Conservation (phyloP, 306 rosid species). For the Senna tora region DNA sequence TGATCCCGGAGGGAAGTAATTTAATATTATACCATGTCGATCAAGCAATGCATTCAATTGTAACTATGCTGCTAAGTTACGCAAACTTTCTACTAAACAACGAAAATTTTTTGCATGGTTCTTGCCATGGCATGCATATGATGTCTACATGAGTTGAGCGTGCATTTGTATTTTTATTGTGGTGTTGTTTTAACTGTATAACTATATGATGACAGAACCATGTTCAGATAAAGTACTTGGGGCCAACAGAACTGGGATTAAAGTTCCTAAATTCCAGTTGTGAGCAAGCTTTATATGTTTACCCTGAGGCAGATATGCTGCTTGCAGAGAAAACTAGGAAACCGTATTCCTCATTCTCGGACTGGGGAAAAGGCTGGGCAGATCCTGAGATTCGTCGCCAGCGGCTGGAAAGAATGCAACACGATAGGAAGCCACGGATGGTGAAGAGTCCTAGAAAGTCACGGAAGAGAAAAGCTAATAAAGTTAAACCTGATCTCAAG, state of each 20-base stretch:
- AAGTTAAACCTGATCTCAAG: constrained; percentile 41
- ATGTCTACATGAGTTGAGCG: constrained; percentile 12
- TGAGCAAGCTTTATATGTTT: constrained; percentile 57
- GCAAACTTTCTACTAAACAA: neutral
- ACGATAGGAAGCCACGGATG: constrained; percentile 43
- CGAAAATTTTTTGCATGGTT: neutral
- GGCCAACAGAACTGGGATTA: constrained; percentile 70
- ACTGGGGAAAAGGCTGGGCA: constrained; percentile 95
- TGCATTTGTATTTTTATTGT: constrained; percentile 26
- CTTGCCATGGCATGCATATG: neutral
- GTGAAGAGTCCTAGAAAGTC: constrained; percentile 39
- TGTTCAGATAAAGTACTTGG: constrained; percentile 78
- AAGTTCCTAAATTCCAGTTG: constrained; percentile 49
- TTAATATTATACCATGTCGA: neutral
- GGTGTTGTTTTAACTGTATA: constrained; percentile 25
- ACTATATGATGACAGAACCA: constrained; percentile 53
- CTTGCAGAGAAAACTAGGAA: constrained; percentile 52
- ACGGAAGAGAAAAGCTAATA: constrained; percentile 47
- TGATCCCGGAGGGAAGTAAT: constrained; percentile 20
- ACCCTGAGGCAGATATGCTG: constrained; percentile 93
- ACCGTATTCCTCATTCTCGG: constrained; percentile 74
- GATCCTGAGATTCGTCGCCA: constrained; percentile 92
- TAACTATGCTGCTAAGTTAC: too few species aligned
- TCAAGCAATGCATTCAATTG: constrained; percentile 11
- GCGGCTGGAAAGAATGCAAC: constrained; percentile 60